Conservation (phyloP, 768 basidiomycete species). For the Aureoboletus auriporus region DNA sequence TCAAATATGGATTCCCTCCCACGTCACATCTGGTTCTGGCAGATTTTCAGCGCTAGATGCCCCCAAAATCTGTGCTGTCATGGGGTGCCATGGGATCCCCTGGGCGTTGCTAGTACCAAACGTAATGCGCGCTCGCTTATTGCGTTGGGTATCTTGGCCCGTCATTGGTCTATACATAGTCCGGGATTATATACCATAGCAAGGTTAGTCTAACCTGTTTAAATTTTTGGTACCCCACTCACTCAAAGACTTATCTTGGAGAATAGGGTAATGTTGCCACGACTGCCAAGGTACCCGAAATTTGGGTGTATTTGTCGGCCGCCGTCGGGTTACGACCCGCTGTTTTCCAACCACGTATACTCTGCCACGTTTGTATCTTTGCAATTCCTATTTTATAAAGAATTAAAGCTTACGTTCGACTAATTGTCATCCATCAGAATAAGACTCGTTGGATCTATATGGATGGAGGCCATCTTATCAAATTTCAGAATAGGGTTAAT, state of each 20-base stretch:
- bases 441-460: neutral
- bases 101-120: neutral
- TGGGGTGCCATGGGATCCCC: neutral
- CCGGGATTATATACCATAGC: neutral
- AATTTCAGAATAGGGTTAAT: neutral
- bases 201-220: neutral
- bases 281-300: neutral
- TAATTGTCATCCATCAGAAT: neutral
- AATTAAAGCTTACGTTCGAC: neutral
- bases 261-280: neutral
- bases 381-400: no score
- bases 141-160: neutral
- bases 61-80: neutral
- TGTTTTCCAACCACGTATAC: no score
- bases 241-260: neutral
- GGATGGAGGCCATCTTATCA: conserved; percentile 1
- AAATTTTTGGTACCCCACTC: no score
- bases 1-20: neutral
- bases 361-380: no score
- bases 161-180: neutral
- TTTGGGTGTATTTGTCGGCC: neutral
- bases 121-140: neutral
- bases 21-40: neutral
- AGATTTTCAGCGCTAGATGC: neutral
- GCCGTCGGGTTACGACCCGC: no score